Evolutionary conservation across 192 early-diverging fungal genomes (phyloP), one percentile per base, ranked within the genome.

Genomic region (Coemansia sp.): DNA sequence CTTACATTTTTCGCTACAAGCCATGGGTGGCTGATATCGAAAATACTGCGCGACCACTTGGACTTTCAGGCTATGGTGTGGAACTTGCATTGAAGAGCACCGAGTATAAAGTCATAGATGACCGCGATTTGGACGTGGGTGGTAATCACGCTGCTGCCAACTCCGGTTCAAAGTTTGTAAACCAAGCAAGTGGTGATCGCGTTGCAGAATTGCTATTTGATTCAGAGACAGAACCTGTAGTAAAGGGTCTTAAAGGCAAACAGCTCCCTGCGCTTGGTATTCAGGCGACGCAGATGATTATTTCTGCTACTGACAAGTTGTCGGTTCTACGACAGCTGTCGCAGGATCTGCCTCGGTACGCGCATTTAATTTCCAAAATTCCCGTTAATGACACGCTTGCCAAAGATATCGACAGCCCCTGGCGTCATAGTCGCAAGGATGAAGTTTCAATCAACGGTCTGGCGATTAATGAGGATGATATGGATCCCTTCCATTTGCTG

Each of bases 21-120:
- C 90, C 89, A 9, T 55, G 63, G 53, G 54, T 66, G 86, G 0
- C 23, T 17, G 63, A 55, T 1, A 19, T 24, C 1, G 10, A 19
- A 10, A 0, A 21, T 1, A 5, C 24, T 10, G 27, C 54, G 23
- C 22, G 54, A 24, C 9, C 55, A 50, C 42, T 95, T 22, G 67
- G 82, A 10, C 75, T 99, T 25, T 74, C 89, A 10, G 97, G 97
- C 61, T 99, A 96, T 63, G 95, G 95, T 2, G 94, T 94, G 8
- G 94, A 95, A 72, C 83, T 99, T 39, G 90, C 88, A 11, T 66
- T 99, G n/a, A 99, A 99, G 79, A 97, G 87, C 57, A 94, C 94
- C 7, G 97, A 99, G 70, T 99, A 99, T 81, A 91, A 93, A 74
- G 95, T 95, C 20, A 90, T 91, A 42, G 97, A 99, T 66, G 97